These are phyloP conservation scores for Fusarium albosuccineum DNA, from an alignment of 2,329 filamentous ascomycete species.

Conservation along the genomic window DNA sequence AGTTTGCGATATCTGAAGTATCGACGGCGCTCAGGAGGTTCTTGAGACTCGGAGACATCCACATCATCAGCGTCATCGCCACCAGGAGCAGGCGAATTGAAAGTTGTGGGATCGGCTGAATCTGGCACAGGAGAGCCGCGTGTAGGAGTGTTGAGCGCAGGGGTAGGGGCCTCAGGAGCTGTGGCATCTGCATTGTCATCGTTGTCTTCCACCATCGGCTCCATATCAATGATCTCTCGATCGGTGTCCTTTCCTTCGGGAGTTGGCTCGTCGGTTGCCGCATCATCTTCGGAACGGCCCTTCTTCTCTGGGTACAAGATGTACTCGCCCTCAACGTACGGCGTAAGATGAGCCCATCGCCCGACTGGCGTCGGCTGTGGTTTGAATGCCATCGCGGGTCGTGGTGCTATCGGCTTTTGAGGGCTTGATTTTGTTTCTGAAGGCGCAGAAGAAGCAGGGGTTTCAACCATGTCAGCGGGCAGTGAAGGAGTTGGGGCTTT, in stretches of 20 bases:
- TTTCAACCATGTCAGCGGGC: constrained; percentile 31
- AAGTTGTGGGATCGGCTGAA: constrained; percentile 52
- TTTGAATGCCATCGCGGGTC: constrained; percentile 32
- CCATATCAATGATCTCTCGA: constrained; percentile 47
- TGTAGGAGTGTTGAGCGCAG: constrained; percentile 55
- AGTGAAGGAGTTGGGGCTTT: constrained; percentile 36
- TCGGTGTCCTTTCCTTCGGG: constrained; percentile 51
- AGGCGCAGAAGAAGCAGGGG: constrained; percentile 33
- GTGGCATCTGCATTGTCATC: constrained; percentile 49
- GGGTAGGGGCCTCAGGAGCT: constrained; percentile 52
- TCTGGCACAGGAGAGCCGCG: constrained; percentile 57
- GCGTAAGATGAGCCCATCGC: constrained; percentile 56
- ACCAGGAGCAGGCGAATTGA: constrained; percentile 54
- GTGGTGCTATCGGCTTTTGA: constrained; percentile 28
- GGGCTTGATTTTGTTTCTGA: constrained; percentile 42
- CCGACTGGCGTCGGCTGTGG: constrained; percentile 50
- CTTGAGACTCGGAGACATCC: constrained; percentile 53
- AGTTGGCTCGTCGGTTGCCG: constrained; percentile 47
- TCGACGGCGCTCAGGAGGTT: constrained; percentile 45
- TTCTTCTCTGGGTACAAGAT: constrained; percentile 56
- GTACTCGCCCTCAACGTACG: constrained; percentile 57
- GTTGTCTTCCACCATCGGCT: constrained; percentile 51
- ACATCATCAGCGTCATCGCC: constrained; percentile 54
- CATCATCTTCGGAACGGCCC: constrained; percentile 49
- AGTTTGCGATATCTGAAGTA: constrained; percentile 64